Evolutionary conservation across 2,329 filamentous ascomycete genomes (phyloP), one percentile per base, ranked within the genome.

Genomic region (Aspergillus calidoustus): DNA sequence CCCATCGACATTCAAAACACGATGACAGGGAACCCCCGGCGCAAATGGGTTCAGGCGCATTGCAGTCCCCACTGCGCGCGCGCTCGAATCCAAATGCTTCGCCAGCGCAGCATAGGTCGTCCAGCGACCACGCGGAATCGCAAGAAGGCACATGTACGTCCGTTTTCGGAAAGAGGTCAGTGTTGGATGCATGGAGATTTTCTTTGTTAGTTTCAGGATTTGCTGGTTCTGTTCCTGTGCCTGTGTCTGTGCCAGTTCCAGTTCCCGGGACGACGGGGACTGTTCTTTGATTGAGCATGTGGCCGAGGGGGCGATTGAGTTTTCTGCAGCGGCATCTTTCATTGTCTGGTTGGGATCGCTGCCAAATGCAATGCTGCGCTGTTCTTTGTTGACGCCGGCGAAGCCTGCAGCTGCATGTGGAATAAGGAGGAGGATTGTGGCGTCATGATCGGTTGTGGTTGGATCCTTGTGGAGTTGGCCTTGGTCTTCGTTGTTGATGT

Each of bases 31-130:
- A 4, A 94, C 89, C 38, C 86, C 84, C 0, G 92, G 92, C 15
- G 92, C 92, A 70, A 94, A 96, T 0, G 92, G 92, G 73, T 96
- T 96, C 41, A 78, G 81, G 19, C 90, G 85, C 71, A 96, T 81
- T 1, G 91, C 91, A 62, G 91, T 92, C 17, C 91, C 91, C 5
- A 95, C 86, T 0, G 91, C 91, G 47, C 91, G 83, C 1, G 91
- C 89, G 3, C 89, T 91, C 23, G 90, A 92, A 11, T 81, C 76
- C 17, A 94, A 83, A 61, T 89, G 84, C 8, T 82, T 82, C 0
- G 92, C 87, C 57, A 96, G 81, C 1, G 89, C 82, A 3, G 86
- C 89, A 77, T 97, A 96, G 0, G 92, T 94, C 0, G 90, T 92
- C 71, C 93, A 89, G 57, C 82, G 82, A 34, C 92, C 92, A 17